Base-by-base conservation (phyloP, 345 rosid genomes). In the Viola odorata region DNA sequence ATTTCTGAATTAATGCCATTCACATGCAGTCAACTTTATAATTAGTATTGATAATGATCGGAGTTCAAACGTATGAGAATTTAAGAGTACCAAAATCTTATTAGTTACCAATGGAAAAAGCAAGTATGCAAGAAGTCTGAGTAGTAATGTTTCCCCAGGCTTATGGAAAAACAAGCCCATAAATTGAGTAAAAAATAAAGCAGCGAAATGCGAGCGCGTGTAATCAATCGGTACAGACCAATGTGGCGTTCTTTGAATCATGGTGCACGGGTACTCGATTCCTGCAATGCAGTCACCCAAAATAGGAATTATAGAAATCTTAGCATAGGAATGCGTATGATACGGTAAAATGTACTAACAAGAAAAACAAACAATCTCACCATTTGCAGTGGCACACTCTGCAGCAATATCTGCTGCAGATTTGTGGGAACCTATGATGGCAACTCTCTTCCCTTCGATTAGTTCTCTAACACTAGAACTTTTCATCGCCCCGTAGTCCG, bases 361-460 rank as follows among this genome's bases (percentile, higher is more conserved):
- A n/a, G n/a, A n/a, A n/a, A n/a, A n/a, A n/a, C n/a, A n/a, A n/a
- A n/a, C 12, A 7, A 1, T 45, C 63, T 49, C 16, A 80, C 75
- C 81, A 45, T 77, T 80, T 60, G 17, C 49, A 3, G 7, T 52
- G 50, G 81, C 76, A 67, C 79, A 75, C 61, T 80, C 72, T 10
- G 67, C 66, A 42, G 82, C 80, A n/a, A 80, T 78, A 53, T 74
- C 85, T 5, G 71, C 3, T 10, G 83, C 83, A 39, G 57, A 79
- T 55, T 82, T 79, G 59, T 72, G 80, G 53, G 69, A 50, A 3
- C 83, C 82, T 4, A 75, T 71, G 12, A 75, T 75, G 5, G 68
- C 50, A 8, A 82, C 78, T 53, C 44, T 51, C 63, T 70, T 75
- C 58, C 81, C 75, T 57, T 55, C 51, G 14, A 77, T 38, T 13